Percentiles rank a stretch among this genome's conserved stretches.
phyloP scores from a whole-genome alignment of 768 basidiomycete species.

The Naganishia kalamii region DNA sequence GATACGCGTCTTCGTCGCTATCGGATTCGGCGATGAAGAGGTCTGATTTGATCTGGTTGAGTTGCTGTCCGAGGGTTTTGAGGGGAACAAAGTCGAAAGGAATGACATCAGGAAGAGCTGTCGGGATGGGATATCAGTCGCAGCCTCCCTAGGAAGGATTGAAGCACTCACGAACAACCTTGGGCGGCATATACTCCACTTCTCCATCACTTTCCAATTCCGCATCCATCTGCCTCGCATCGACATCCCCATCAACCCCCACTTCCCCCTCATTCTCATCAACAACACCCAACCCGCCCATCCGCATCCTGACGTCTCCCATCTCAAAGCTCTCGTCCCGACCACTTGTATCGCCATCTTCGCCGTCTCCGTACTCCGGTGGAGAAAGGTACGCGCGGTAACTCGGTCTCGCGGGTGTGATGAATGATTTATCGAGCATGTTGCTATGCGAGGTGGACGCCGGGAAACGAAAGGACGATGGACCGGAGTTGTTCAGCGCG shows the following conservation, averaged over 20 bases:
- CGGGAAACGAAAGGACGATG: neutral
- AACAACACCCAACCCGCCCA: slow-evolving; percentile 33
- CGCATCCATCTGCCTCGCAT: slow-evolving; percentile 23
- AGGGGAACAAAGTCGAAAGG: slow-evolving; percentile 12
- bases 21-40: slow-evolving; percentile 3
- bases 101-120: slow-evolving; percentile 4
- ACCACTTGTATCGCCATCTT: slow-evolving; percentile 5
- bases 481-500: neutral
- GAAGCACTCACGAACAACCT: slow-evolving; percentile 1
- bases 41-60: slow-evolving; percentile 11
- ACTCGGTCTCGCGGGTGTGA: slow-evolving; percentile 9
- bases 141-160: neutral
- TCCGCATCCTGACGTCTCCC: slow-evolving; percentile 1
- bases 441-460: neutral
- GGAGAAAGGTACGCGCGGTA: slow-evolving; percentile 7
- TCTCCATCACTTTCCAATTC: slow-evolving; percentile 6
- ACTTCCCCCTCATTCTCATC: slow-evolving; percentile 44
- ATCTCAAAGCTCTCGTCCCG: slow-evolving; percentile 12
- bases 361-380: slow-evolving; percentile 10
- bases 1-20: slow-evolving; percentile 5
- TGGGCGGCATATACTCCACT: slow-evolving; percentile 13
- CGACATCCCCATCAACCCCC: slow-evolving; percentile 19
- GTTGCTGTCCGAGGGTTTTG: slow-evolving; percentile 6
- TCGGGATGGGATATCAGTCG: neutral
- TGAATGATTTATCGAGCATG: slow-evolving; percentile 9